phyloP scores from a whole-genome alignment of 106 monocot genomes.

The Triglochin maritima region DNA sequence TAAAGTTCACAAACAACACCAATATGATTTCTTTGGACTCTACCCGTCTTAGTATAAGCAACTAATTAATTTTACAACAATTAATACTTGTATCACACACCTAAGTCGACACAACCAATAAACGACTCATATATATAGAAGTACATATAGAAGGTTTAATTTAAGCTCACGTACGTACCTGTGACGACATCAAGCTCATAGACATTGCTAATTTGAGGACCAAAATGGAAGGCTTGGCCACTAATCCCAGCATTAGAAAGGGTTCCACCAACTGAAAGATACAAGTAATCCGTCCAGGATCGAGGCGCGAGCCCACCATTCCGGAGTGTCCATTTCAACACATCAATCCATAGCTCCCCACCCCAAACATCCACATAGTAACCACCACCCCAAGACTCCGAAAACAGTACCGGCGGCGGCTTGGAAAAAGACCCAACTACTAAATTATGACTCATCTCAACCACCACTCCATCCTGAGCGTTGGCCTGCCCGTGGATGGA shows the following conservation, averaged over 20 bases:
- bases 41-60: too few relatives aligned
- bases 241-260: conserved; percentile 83
- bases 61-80: too few relatives aligned
- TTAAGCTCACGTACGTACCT: too few relatives aligned
- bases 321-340: conserved; percentile 46
- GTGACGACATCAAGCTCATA: conserved; percentile 77
- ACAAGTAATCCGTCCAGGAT: conserved; percentile 90
- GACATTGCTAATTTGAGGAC: conserved; percentile 82
- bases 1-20: too few relatives aligned
- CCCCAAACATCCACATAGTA: conserved; percentile 74
- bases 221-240: conserved; percentile 78
- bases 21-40: too few relatives aligned
- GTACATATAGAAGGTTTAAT: too few relatives aligned
- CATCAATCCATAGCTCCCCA: conserved; percentile 72
- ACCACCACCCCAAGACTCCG: conserved; percentile 7
- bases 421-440: background rate
- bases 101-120: too few relatives aligned
- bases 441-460: conserved; percentile 38
- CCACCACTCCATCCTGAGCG: conserved; percentile 52
- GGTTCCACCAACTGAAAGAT: conserved; percentile 75
- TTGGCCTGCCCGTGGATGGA: conserved; percentile 66
- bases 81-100: too few relatives aligned
- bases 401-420: background rate
- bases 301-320: conserved; percentile 61
- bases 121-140: too few relatives aligned